Evolutionary conservation across 1,139 yeast genomes (phyloP).

Genomic region (Debaryomycetaceae sp.): DNA sequence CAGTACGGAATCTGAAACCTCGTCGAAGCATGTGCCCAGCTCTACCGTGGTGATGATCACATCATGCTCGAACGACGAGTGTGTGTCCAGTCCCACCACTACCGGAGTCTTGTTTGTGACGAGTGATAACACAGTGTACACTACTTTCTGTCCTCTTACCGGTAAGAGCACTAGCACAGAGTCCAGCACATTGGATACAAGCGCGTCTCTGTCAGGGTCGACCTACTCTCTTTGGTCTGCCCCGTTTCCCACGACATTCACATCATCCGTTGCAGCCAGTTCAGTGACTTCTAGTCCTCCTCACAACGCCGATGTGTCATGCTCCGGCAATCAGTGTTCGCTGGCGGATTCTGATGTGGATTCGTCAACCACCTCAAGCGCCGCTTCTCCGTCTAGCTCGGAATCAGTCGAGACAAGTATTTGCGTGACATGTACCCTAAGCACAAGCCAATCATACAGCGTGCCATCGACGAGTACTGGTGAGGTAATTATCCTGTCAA

Average conservation of each 20-base stretch:
- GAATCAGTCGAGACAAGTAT: no score
- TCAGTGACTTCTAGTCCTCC: background rate
- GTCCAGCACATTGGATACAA: no score
- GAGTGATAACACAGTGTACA: background rate
- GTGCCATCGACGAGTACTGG: no score
- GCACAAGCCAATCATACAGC: no score
- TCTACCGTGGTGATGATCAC: background rate
- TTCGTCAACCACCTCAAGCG: background rate
- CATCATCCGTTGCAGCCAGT: background rate
- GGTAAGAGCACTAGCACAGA: background rate
- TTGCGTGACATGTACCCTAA: no score
- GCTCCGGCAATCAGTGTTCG: no score
- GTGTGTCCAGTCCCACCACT: background rate
- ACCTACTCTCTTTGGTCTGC: background rate
- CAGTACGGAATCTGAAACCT: background rate
- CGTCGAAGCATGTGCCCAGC: background rate
- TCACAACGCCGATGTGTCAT: no score
- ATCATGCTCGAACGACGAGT: background rate
- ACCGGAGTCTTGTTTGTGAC: background rate
- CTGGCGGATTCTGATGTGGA: no score
- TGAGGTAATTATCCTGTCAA: no score
- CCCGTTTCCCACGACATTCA: background rate
- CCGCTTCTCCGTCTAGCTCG: constrained; percentile 1
- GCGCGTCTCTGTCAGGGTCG: background rate
- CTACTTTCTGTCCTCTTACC: background rate